Conservation (phyloP, 2,329 filamentous ascomycete genomes). For the Clonostachys byssicola region DNA sequence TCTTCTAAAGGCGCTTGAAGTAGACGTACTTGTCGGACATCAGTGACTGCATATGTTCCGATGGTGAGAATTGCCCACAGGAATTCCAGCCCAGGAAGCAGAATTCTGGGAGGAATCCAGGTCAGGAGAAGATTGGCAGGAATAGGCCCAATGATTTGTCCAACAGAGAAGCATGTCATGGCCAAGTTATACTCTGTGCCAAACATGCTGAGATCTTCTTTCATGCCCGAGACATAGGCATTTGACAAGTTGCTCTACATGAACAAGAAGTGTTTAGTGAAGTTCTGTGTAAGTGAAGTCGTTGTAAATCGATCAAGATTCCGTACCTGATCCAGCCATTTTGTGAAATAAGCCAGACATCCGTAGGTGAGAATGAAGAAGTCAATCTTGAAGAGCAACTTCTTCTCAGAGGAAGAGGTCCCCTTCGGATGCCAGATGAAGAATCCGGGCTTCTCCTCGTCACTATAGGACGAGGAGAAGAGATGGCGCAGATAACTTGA, state of each 20-base stretch:
- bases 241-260: slow-evolving; percentile 15
- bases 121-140: slow-evolving; percentile 59
- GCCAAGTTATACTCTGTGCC: slow-evolving; percentile 31
- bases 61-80: slow-evolving; percentile 42
- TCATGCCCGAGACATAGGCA: slow-evolving; percentile 39
- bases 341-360: slow-evolving; percentile 52
- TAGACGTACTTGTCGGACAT: too few species aligned
- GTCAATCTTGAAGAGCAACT: slow-evolving; percentile 53
- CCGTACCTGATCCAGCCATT: slow-evolving; percentile 19
- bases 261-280: slow-evolving; percentile 8
- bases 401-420: slow-evolving; percentile 22
- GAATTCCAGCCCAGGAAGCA: slow-evolving; percentile 50
- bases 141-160: slow-evolving; percentile 49
- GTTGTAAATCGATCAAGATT: too few species aligned
- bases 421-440: not conserved
- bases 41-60: slow-evolving; percentile 21
- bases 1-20: too few species aligned
- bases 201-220: slow-evolving; percentile 25
- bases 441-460: too few species aligned
- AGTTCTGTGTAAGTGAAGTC: too few species aligned
- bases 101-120: slow-evolving; percentile 58
- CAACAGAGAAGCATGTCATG: slow-evolving; percentile 28
- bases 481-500: too few species aligned
- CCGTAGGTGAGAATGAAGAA: slow-evolving; percentile 63
- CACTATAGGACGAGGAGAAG: too few species aligned